These are phyloP conservation scores for Lichtheimia ornata DNA, from an alignment of 371 early-diverging fungal genomes.

Conservation along the genomic window DNA sequence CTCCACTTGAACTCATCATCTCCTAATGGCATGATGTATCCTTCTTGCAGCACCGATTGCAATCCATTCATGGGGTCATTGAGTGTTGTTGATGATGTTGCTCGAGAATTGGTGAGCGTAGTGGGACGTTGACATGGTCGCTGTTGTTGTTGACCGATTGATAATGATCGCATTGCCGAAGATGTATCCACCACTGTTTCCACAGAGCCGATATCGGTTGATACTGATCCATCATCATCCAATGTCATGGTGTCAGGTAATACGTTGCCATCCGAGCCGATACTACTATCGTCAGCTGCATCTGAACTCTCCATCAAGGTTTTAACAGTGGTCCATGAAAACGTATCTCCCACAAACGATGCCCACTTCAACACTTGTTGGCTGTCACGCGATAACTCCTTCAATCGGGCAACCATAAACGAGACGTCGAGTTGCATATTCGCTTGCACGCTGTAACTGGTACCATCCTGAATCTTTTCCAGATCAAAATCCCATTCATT, in stretches of 20 bases:
- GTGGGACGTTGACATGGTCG: background rate
- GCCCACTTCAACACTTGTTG: conserved; percentile 45
- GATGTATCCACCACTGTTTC: too few relatives aligned
- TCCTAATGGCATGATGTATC: conserved; percentile 42
- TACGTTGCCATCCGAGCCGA: background rate
- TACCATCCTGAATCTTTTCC: conserved; percentile 24
- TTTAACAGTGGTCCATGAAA: conserved; percentile 44
- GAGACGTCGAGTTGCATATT: conserved; percentile 28
- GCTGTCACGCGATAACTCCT: conserved; percentile 35
- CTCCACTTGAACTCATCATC: conserved; percentile 48
- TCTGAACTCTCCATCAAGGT: conserved; percentile 38
- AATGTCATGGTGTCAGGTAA: background rate
- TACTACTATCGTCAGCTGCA: conserved; percentile 17
- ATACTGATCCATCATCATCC: background rate
- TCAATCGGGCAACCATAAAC: conserved; percentile 32
- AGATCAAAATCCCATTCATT: conserved; percentile 49
- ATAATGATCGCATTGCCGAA: background rate
- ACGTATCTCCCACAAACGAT: conserved; percentile 46
- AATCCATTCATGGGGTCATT: conserved; percentile 43
- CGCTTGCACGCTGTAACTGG: background rate
- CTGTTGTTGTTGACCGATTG: background rate
- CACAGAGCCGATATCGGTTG: too few relatives aligned
- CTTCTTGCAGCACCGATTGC: conserved; percentile 49
- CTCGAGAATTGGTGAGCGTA: background rate
- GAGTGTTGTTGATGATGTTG: conserved; percentile 3